Evolutionary conservation across 345 rosid species (phyloP), one percentile per base, ranked within the genome.

Genomic region (Clausena lansium): DNA sequence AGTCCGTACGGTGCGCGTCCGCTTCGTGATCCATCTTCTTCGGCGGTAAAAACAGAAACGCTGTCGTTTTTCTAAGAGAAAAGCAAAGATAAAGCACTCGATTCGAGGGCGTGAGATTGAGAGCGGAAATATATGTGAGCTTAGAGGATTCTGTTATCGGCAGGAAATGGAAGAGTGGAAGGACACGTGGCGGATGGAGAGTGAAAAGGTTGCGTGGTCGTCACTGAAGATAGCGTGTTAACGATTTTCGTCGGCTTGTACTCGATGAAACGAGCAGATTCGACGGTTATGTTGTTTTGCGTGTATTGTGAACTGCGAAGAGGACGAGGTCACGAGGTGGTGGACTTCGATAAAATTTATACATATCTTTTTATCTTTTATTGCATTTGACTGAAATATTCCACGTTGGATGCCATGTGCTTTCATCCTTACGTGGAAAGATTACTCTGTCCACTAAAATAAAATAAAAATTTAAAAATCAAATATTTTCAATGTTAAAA

Each of bases 1-100:
- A 82, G 85, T 96, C 98, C 50, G 99, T 96, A 78, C 94, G 88
- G 85, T 87, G 72, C 1, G 98, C 98, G 63, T 96, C 97, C 47
- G 95, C 89, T 20, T 85, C 89, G 81, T 94, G 97, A 85, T 94
- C 99, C 99, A 96, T 96, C 78, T 74, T 73, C 71, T 60, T 70
- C 71, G 47, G 27, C 14, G 30, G n/a, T 45, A 3, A 11, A 25
- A 32, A 28, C 39, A 68, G 28, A 45, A 59, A 36, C 55, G 8
- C 9, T 2, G 15, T 52, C 35, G 27, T 38, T 57, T 25, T 9
- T 19, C 5, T 45, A 11, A 64, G 32, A 78, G 1, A 17, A 50
- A 38, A 38, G 7, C 35, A 28, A 6, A 62, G 67, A 63, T 17
- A 63, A 63, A 75, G 81, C 77, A 74, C 81, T 28, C 33, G 52